Evolutionary conservation across 2,329 filamentous ascomycete species (phyloP).

Genomic region (Colletotrichum sansevieriae): DNA sequence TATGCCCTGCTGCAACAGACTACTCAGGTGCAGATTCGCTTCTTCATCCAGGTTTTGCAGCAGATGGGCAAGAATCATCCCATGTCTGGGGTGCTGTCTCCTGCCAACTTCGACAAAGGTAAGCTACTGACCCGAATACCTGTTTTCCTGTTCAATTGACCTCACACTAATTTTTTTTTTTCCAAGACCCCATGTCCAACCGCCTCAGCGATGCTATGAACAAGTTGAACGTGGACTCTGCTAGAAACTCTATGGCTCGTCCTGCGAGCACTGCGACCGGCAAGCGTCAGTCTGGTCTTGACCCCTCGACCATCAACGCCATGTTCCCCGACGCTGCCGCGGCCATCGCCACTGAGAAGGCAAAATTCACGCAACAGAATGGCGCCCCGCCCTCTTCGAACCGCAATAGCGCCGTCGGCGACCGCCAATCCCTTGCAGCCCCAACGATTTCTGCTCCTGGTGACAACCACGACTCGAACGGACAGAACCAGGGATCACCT

Average conservation of each 20-base stretch:
- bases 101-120: constrained; percentile 98
- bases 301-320: constrained; percentile 92
- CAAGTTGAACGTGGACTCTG: constrained; percentile 89
- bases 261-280: constrained; percentile 81
- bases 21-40: constrained; percentile 97
- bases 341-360: constrained; percentile 98
- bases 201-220: constrained; percentile 96
- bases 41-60: constrained; percentile 98
- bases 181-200: constrained; percentile 92
- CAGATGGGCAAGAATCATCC: constrained; percentile 99
- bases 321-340: constrained; percentile 99
- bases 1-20: constrained; percentile 98
- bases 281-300: constrained; percentile 95
- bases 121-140: constrained; percentile 45
- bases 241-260: constrained; percentile 87
- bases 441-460: constrained; percentile 80
- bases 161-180: constrained; percentile 44
- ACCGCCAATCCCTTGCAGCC: constrained; percentile 80
- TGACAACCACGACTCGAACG: constrained; percentile 70
- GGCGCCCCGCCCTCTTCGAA: constrained; percentile 91
- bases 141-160: background rate
- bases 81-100: constrained; percentile 94
- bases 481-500: constrained; percentile 79
- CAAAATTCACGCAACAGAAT: constrained; percentile 95
- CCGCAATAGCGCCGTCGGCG: constrained; percentile 87